Conservation (phyloP, 495 filamentous ascomycete species). For the Lichenothelia convexa region DNA sequence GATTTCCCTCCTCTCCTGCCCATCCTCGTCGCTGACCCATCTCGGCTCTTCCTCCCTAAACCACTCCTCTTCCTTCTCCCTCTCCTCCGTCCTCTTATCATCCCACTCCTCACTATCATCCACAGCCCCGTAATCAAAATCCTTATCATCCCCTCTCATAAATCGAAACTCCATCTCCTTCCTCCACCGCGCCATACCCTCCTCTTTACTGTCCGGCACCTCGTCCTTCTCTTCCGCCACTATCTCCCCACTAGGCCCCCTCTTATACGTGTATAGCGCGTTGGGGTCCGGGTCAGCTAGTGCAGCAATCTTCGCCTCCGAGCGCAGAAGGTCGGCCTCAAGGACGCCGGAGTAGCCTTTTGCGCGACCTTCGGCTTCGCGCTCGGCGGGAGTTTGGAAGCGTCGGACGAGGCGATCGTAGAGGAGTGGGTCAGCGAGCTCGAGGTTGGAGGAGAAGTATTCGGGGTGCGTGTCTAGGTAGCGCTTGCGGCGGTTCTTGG, state of each 20-base stretch:
- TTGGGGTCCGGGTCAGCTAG: conserved; percentile 36
- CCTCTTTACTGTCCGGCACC: conserved; percentile 39
- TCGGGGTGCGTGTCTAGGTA: conserved; percentile 45
- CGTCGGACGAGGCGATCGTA: conserved; percentile 66
- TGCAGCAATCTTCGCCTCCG: conserved; percentile 53
- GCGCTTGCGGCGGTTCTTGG: conserved; percentile 45
- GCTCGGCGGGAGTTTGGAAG: conserved; percentile 55
- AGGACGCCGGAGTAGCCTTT: conserved; percentile 61
- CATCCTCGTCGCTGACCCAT: conserved; percentile 34
- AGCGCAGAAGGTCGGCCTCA: conserved; percentile 50
- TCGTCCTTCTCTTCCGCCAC: conserved; percentile 37
- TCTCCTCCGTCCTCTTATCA: conserved; percentile 37
- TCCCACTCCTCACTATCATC: conserved; percentile 56
- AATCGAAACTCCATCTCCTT: conserved; percentile 54
- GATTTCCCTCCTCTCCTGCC: conserved; percentile 24
- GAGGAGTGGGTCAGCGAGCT: conserved; percentile 56
- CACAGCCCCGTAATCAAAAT: conserved; percentile 55
- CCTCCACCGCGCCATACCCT: conserved; percentile 47
- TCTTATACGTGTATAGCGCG: conserved; percentile 25
- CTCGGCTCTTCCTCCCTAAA: conserved; percentile 60
- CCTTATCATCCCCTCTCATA: conserved; percentile 47
- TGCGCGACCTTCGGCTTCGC: conserved; percentile 47
- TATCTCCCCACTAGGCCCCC: conserved; percentile 34
- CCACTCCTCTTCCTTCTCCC: conserved; percentile 44
- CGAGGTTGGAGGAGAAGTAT: conserved; percentile 44